phyloP scores from a whole-genome alignment of 495 filamentous ascomycete genomes.

The Endocarpon pusillum region DNA sequence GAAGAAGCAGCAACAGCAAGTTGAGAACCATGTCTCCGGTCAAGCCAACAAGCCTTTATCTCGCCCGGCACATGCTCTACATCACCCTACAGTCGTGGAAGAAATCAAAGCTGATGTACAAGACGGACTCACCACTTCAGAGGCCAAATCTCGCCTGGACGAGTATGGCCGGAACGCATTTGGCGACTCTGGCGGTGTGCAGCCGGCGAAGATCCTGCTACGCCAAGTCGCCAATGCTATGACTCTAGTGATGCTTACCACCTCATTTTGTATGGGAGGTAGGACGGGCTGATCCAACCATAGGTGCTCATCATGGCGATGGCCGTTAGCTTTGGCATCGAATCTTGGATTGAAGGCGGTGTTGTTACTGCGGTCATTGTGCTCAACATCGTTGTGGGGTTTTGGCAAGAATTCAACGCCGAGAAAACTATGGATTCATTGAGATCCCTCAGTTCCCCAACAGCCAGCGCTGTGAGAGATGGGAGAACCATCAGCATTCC shows the following conservation, averaged over 20 bases:
- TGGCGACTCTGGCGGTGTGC: conserved; percentile 39
- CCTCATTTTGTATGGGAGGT: background rate
- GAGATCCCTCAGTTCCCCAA: conserved; percentile 43
- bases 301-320: conserved; percentile 52
- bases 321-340: conserved; percentile 51
- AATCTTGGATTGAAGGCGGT: conserved; percentile 54
- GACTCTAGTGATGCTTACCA: conserved; percentile 31
- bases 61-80: conserved; percentile 46
- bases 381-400: conserved; percentile 51
- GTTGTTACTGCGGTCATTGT: conserved; percentile 47
- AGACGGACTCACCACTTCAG: conserved; percentile 38
- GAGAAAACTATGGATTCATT: conserved; percentile 66
- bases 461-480: conserved; percentile 38
- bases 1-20: too few relatives aligned
- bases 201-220: conserved; percentile 38
- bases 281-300: background rate
- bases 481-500: conserved; percentile 34
- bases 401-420: conserved; percentile 53
- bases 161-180: conserved; percentile 46
- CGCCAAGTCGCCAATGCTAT: conserved; percentile 52
- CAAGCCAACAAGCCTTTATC: conserved; percentile 37
- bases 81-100: conserved; percentile 31
- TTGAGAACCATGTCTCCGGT: conserved; percentile 29
- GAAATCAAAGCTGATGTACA: conserved; percentile 43
- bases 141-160: conserved; percentile 37